Conservation (phyloP, 192 early-diverging fungal genomes). For the Entrophospora sp. region DNA sequence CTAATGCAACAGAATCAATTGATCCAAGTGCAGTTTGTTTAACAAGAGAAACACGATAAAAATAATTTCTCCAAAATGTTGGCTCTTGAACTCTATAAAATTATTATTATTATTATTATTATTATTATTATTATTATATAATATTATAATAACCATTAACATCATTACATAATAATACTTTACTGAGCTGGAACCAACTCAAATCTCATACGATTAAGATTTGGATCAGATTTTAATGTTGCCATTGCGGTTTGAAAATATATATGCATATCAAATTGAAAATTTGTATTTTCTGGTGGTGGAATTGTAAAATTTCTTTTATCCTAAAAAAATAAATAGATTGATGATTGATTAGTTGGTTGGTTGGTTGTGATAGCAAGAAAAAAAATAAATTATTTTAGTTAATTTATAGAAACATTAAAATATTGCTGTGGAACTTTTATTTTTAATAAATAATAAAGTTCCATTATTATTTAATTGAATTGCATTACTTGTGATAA, state of each 20-base stretch:
- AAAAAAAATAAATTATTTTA: no score
- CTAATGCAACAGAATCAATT: slow-evolving; percentile 19
- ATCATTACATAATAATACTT: not conserved
- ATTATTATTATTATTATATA: not conserved
- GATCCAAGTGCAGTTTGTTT: slow-evolving; percentile 41
- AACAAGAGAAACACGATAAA: slow-evolving; percentile 53
- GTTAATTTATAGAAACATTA: no score
- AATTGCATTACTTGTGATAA: slow-evolving; percentile 36
- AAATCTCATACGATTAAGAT: slow-evolving; percentile 56
- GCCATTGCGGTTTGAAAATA: slow-evolving; percentile 48
- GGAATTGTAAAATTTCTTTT: slow-evolving; percentile 51
- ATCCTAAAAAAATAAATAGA: slow-evolving; percentile 36
- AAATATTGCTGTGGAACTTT: no score
- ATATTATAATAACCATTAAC: not conserved
- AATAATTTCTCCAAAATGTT: slow-evolving; percentile 61
- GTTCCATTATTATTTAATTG: not conserved
- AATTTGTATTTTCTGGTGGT: slow-evolving; percentile 52
- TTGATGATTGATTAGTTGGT: no score
- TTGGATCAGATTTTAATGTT: slow-evolving; percentile 44
- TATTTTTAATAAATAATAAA: not conserved
- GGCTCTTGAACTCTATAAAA: slow-evolving; percentile 45
- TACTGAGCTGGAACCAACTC: slow-evolving; percentile 54
- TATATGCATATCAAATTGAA: slow-evolving; percentile 50
- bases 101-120: not conserved
- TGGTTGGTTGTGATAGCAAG: no score